These are phyloP conservation scores for Stentor coeruleus DNA, from an alignment of 73 alveolate genomes.

Conservation along the genomic window DNA sequence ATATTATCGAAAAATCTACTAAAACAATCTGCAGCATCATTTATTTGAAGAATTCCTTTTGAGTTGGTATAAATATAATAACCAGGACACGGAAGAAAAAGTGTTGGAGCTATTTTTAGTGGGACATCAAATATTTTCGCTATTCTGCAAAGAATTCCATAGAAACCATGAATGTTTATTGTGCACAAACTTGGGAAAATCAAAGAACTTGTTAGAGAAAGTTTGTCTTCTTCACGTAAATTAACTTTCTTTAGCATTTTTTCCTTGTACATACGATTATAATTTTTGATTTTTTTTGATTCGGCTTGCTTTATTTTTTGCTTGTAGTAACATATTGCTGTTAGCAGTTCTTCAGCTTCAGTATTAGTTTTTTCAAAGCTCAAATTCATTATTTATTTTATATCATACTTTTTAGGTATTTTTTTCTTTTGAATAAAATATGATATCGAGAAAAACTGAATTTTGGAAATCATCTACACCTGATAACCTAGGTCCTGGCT, in stretches of 20 bases:
- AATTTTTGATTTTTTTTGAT: neutral
- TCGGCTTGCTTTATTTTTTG: neutral
- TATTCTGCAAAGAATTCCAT: neutral
- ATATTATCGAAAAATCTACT: no score
- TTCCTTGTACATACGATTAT: neutral
- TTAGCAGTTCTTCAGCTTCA: neutral
- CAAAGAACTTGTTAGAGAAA: neutral
- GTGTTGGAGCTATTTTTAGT: neutral
- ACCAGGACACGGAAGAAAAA: neutral
- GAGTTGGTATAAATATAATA: neutral
- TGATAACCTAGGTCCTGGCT: conserved; percentile 13
- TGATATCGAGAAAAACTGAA: conserved; percentile 20
- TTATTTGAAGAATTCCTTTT: neutral
- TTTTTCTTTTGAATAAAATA: no score
- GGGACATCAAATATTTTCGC: neutral
- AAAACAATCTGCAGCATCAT: neutral
- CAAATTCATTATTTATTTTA: no score
- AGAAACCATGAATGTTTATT: neutral
- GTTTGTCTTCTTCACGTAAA: neutral
- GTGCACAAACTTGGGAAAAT: neutral
- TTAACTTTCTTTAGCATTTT: neutral
- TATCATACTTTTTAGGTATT: no score
- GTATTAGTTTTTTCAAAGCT: no score
- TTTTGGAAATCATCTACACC: conserved; percentile 12
- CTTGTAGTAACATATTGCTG: neutral